Percentiles rank a stretch among this genome's conserved stretches.
phyloP scores from a whole-genome alignment of 306 rosid genomes.

The Glycine tomentella region DNA sequence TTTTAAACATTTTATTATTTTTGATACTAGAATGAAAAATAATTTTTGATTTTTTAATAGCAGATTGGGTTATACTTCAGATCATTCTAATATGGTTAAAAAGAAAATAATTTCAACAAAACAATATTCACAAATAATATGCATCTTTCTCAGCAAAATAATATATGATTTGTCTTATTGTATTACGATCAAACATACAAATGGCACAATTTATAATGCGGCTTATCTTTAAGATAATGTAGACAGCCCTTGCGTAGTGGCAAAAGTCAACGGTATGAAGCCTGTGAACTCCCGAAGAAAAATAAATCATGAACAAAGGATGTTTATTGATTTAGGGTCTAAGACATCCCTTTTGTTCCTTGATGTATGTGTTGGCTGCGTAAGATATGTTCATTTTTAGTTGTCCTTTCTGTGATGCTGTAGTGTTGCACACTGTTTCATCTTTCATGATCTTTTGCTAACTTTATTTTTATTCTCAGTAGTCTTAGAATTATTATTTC shows the following conservation, averaged over 20 bases:
- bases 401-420: no score
- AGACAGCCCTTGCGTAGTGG: neutral
- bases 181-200: neutral
- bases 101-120: neutral
- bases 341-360: neutral
- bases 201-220: neutral
- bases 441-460: no score
- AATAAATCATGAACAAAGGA: neutral
- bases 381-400: no score
- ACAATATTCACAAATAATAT: neutral
- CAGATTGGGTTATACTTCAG: no score
- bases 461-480: no score
- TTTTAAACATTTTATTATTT: no score
- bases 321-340: neutral
- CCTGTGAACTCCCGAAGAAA: neutral
- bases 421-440: no score
- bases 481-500: no score
- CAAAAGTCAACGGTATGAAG: slow-evolving; percentile 11
- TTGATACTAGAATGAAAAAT: no score
- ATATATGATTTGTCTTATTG: neutral
- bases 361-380: no score
- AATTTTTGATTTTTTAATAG: no score
- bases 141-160: neutral
- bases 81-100: no score
- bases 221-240: neutral